These are phyloP conservation scores for Podospora pseudopauciseta DNA, from an alignment of 495 filamentous ascomycete species.

Conservation along the genomic window DNA sequence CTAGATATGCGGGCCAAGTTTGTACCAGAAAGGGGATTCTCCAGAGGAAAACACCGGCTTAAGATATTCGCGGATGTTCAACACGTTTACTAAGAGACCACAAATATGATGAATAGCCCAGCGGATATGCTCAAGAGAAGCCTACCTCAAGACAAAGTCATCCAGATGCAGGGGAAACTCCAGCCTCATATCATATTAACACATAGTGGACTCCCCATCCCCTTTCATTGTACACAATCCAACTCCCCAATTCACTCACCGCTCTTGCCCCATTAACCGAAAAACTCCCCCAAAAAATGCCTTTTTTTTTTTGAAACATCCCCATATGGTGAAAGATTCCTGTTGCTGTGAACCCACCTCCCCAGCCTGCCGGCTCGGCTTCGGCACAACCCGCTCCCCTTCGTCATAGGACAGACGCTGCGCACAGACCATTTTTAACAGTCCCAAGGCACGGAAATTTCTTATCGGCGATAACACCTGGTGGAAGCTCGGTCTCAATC, in stretches of 20 bases:
- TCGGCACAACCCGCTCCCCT: background rate
- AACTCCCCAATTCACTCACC: background rate
- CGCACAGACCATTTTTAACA: background rate
- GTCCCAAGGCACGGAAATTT: conserved; percentile 4
- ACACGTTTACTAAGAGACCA: too few species aligned
- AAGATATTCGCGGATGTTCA: too few species aligned
- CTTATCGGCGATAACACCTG: conserved; percentile 3
- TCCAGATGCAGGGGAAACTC: too few species aligned
- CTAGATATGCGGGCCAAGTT: background rate
- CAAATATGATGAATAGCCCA: too few species aligned
- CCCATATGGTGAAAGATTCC: background rate
- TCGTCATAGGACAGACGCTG: background rate
- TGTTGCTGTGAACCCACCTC: background rate
- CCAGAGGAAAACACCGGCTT: too few species aligned
- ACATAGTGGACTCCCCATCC: background rate
- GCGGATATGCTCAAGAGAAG: too few species aligned
- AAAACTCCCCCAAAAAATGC: background rate
- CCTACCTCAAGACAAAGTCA: background rate
- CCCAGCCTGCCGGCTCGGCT: background rate
- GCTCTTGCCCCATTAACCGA: background rate
- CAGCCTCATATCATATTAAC: background rate
- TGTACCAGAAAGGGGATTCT: background rate
- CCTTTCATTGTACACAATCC: background rate
- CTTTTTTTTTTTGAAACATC: background rate
- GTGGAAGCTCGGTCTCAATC: background rate